Percentiles rank a stretch among this genome's conserved stretches.
Conservation (phyloP, 192 early-diverging fungal genomes). For the Backusella luteola region DNA sequence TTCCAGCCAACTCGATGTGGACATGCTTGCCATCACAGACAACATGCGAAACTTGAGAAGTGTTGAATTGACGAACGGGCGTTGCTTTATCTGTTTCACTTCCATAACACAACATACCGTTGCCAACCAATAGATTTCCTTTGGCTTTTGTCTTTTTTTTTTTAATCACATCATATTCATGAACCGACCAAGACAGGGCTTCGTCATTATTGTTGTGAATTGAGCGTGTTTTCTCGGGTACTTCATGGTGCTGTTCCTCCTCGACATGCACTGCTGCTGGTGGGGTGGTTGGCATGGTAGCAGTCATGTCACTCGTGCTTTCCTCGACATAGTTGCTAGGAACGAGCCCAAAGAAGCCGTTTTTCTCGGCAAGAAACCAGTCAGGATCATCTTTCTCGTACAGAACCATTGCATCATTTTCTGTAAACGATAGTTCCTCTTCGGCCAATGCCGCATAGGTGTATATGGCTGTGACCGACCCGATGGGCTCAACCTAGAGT, state of each 20-base stretch:
- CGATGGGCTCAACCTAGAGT: constrained; percentile 53
- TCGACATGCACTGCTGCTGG: background rate
- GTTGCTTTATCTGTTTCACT: constrained; percentile 62
- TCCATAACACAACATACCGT: constrained; percentile 57
- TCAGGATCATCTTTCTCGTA: constrained; percentile 87
- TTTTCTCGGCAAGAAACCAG: constrained; percentile 83
- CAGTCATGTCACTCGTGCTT: background rate
- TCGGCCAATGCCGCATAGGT: constrained; percentile 78
- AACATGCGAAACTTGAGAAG: constrained; percentile 55
- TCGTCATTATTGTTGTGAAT: constrained; percentile 26
- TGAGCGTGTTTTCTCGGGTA: constrained; percentile 18
- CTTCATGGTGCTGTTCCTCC: background rate
- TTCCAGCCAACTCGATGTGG: constrained; percentile 60
- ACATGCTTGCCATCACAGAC: constrained; percentile 61
- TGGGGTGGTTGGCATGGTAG: background rate
- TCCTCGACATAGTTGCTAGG: constrained; percentile 83
- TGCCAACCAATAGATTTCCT: constrained; percentile 63
- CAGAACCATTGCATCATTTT: constrained; percentile 68
- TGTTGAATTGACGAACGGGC: constrained; percentile 57
- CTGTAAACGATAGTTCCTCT: constrained; percentile 81
- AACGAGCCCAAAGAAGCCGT: constrained; percentile 74
- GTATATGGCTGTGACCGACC: constrained; percentile 64
- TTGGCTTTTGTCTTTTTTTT: constrained; percentile 74
- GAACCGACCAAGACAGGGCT: constrained; percentile 51
- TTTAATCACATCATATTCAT: constrained; percentile 59